Evolutionary conservation across 768 basidiomycete genomes (phyloP), one percentile per base, ranked within the genome.

Genomic region (Kwoniella dejecticola): DNA sequence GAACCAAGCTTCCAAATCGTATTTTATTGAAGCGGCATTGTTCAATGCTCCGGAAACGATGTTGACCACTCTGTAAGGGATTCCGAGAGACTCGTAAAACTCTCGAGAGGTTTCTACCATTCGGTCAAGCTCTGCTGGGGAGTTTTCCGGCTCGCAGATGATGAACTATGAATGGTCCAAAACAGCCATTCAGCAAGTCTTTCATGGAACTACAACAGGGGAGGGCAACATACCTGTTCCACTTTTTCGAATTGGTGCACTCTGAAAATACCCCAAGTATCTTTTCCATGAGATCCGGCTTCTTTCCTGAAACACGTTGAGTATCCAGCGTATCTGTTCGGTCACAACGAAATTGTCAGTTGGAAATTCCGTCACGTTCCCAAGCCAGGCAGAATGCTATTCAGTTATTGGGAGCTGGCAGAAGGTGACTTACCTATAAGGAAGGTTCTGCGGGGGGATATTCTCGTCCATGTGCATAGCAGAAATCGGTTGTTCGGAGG

Each of bases 201-300:
- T 2, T 10, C n/a, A 12, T 5, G 41, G 11, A 42, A 11, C 19
- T 7, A 36, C 33, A 15, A 36, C 7, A 36, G 7, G 7, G 33
- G 15, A 36, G 7, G 15, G 33, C 7, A 36, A 57, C 80, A 52
- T 44, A 82, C 82, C 78, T 83, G 83, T 78, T 99, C 96, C 53
- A 99, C 85, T 83, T 99, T 99, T 81, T 99, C 96, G 68, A 99
- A 99, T 80, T 99, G 96, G 77, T 99, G 96, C 56, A 99, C 95
- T 23, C 96, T 90, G 87, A 99, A 99, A 80, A 98, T 97, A 59
- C 96, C 96, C 93, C 96, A 97, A 84, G 95, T 97, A 70, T 99
- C 96, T 57, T 92, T 88, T 3, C 96, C 96, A 7, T 92, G 92
- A 2, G 92, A 89, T 31, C 96, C 96, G 2, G 96, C 96, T 82